These are phyloP conservation scores for Xylaria nigripes DNA, from an alignment of 495 filamentous ascomycete genomes.

Conservation along the genomic window DNA sequence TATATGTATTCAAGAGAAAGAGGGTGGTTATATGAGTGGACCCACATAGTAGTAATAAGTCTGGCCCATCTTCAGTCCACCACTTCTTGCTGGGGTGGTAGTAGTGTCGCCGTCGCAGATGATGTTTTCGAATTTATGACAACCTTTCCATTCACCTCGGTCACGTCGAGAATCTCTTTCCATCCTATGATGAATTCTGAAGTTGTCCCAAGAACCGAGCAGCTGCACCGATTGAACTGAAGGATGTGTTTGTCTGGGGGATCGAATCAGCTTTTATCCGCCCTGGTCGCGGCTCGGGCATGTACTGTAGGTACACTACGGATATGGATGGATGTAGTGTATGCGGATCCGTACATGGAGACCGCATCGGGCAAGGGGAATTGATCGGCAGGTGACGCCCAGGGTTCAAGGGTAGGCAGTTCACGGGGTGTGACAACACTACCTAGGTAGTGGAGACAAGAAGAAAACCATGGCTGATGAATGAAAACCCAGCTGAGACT, in stretches of 20 bases:
- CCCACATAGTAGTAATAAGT: conserved; percentile 92
- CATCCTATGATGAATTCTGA: conserved; percentile 66
- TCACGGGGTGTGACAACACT: background rate
- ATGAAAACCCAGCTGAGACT: background rate
- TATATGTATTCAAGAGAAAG: too few relatives aligned
- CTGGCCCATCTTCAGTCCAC: conserved; percentile 83
- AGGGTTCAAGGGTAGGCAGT: background rate
- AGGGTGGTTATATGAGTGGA: conserved; percentile 4
- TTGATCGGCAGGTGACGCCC: conserved; percentile 9
- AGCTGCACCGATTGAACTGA: conserved; percentile 66
- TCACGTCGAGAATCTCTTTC: conserved; percentile 64
- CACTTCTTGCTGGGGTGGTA: conserved; percentile 51
- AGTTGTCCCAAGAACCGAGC: conserved; percentile 92
- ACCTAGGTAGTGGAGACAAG: too few relatives aligned
- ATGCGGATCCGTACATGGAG: too few relatives aligned
- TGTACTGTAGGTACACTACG: conserved; percentile 11
- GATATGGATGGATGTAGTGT: conserved; percentile 11
- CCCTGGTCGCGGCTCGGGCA: too few relatives aligned
- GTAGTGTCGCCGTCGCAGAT: conserved; percentile 65
- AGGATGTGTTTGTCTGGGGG: conserved; percentile 54
- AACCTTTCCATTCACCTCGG: conserved; percentile 71
- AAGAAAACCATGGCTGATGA: background rate
- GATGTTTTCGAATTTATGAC: conserved; percentile 75
- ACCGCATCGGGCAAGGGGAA: background rate
- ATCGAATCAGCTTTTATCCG: conserved; percentile 24